phyloP scores from a whole-genome alignment of 345 rosid species.

The Bruguiera sexangula region DNA sequence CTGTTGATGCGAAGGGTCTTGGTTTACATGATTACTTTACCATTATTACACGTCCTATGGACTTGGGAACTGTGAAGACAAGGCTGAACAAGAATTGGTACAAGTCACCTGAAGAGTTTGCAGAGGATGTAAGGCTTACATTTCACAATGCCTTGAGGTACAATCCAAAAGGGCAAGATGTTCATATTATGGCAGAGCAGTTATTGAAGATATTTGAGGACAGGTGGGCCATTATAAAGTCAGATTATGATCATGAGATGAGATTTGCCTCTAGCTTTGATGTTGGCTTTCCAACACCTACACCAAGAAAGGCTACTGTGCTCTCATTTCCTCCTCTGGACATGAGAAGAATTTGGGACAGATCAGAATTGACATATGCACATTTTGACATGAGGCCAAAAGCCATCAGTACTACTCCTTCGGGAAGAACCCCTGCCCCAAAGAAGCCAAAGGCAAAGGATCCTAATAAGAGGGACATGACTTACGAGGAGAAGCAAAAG shows the following conservation, averaged over 20 bases:
- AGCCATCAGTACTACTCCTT: slow-evolving; percentile 62
- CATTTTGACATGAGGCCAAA: slow-evolving; percentile 41
- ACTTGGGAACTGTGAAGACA: slow-evolving; percentile 83
- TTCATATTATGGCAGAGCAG: slow-evolving; percentile 76
- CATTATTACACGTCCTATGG: slow-evolving; percentile 90
- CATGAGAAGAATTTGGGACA: slow-evolving; percentile 65
- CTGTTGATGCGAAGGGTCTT: slow-evolving; percentile 75
- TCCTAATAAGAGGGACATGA: slow-evolving; percentile 91
- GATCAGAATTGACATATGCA: slow-evolving; percentile 61
- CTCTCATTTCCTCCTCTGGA: slow-evolving; percentile 63
- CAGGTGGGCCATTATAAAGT: slow-evolving; percentile 75
- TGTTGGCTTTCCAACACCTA: slow-evolving; percentile 50
- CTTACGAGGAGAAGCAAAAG: slow-evolving; percentile 94
- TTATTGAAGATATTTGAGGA: slow-evolving; percentile 75
- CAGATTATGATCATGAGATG: slow-evolving; percentile 69
- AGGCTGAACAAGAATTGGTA: slow-evolving; percentile 68
- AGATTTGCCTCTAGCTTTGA: slow-evolving; percentile 54
- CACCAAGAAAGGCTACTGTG: slow-evolving; percentile 57
- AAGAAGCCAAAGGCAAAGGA: slow-evolving; percentile 98
- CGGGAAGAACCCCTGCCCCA: slow-evolving; percentile 75
- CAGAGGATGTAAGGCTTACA: slow-evolving; percentile 97
- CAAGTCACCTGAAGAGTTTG: slow-evolving; percentile 86
- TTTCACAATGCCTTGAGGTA: slow-evolving; percentile 92
- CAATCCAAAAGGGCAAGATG: slow-evolving; percentile 97
- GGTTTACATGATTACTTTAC: slow-evolving; percentile 80